Evolutionary conservation across 139 green algal species (phyloP), one percentile per base, ranked within the genome.

Genomic region (Diplosphaera chodatii): DNA sequence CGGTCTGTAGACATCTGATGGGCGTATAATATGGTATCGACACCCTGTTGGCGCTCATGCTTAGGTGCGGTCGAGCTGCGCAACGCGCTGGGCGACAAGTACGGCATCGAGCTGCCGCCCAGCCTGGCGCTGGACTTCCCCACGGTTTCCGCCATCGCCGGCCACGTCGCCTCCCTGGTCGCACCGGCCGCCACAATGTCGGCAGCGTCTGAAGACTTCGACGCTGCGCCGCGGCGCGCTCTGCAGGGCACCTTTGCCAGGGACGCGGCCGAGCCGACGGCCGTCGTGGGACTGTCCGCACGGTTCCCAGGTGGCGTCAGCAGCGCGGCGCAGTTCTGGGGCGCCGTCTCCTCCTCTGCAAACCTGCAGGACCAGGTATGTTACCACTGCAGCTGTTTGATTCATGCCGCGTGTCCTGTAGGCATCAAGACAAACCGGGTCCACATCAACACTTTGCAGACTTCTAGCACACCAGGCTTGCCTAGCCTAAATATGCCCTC

Each of bases 41-140:
- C n/a, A n/a, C n/a, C n/a, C n/a, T n/a, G n/a, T n/a, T n/a, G n/a
- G n/a, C n/a, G n/a, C n/a, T n/a, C n/a, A n/a, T n/a, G n/a, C n/a
- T 23, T 18, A 59, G 48, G 48, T 0, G 77, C 84, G 29, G 85
- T 91, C 48, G 88, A 93, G 80, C 79, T 93, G 70, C 73, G 85
- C 23, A 91, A 91, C 72, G 40, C 77, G 13, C 75, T 94, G 55
- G 76, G 77, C 2, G 56, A 30, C 21, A 23, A 32, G 0, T 79
- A 85, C 30, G 69, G 67, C 28, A 20, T 83, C 4, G 73, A 85
- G 20, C 67, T 89, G 20, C 75, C 84, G 0, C 48, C 81, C 55
- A 87, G 83, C 6, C 32, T 84, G 3, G 55, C 72, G 1, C 86
- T 89, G 40, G 85, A 90, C 59, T 82, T 86, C 74, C 84, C 84